Percentiles rank a stretch among this genome's conserved stretches.
These are phyloP conservation scores for Fusarium clavum DNA, from an alignment of 2,329 filamentous ascomycete genomes.

Conservation along the genomic window DNA sequence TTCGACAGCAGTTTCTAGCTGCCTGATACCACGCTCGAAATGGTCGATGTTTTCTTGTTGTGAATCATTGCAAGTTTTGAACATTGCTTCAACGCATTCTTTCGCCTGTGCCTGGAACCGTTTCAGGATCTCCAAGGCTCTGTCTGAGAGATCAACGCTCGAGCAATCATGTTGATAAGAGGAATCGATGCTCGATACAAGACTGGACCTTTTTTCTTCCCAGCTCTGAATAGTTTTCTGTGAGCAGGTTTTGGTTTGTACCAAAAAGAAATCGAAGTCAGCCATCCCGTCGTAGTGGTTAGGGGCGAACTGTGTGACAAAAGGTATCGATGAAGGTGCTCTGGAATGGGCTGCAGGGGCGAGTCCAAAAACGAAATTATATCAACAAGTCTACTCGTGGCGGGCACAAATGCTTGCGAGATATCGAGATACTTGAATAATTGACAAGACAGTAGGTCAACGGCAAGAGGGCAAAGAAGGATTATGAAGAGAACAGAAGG, in stretches of 20 bases:
- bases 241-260: not conserved
- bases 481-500: conserved; percentile 17
- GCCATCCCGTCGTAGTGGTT: not conserved
- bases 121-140: not conserved
- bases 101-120: not conserved
- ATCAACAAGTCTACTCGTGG: not conserved
- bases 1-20: not conserved
- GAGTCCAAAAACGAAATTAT: not conserved
- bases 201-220: not conserved
- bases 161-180: not conserved
- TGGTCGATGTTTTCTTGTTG: not conserved
- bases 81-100: conserved; percentile 2
- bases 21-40: not conserved
- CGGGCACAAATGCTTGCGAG: not conserved
- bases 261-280: not conserved
- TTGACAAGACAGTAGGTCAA: not conserved
- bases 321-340: not conserved
- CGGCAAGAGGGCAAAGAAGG: conserved; percentile 1
- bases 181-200: not conserved
- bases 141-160: not conserved
- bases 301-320: not conserved
- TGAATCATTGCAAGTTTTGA: not conserved
- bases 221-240: not conserved
- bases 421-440: not conserved
- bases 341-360: not conserved